Evolutionary conservation across 441 rosid species (phyloP).

Genomic region (Gossypium schwendimanii): DNA sequence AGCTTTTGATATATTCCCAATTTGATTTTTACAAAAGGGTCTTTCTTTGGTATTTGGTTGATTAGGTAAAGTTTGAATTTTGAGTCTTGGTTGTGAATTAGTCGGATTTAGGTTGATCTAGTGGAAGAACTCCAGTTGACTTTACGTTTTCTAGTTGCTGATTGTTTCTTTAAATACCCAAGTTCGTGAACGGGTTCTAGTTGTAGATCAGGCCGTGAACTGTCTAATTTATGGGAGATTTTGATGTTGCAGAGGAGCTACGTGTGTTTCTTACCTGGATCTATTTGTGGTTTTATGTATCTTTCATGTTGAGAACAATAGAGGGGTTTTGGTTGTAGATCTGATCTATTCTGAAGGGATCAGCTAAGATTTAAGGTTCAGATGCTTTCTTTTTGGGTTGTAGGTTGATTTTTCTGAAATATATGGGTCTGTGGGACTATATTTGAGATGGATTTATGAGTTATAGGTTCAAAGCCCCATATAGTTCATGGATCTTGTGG

Average conservation of each 20-base stretch:
- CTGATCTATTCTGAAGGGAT: not conserved
- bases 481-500: not conserved
- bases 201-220: not conserved
- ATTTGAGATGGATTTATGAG: not conserved
- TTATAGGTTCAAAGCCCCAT: not conserved
- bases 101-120: not conserved
- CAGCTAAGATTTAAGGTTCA: not conserved
- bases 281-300: not conserved
- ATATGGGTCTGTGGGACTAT: not conserved
- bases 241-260: not conserved
- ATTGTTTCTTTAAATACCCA: not conserved
- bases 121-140: not conserved
- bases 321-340: slow-evolving; percentile 11
- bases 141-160: not conserved
- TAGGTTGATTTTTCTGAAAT: not conserved
- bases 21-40: not conserved
- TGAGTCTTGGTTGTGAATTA: not conserved
- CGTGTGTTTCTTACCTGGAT: not conserved
- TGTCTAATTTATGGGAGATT: not conserved
- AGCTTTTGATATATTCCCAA: not conserved
- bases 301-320: not conserved
- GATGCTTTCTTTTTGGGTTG: not conserved
- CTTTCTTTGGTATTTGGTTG: not conserved
- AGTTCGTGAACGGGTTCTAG: not conserved
- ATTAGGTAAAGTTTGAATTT: not conserved